Evolutionary conservation across 2,329 filamentous ascomycete species (phyloP).

Genomic region (Hypoxylon sp.): DNA sequence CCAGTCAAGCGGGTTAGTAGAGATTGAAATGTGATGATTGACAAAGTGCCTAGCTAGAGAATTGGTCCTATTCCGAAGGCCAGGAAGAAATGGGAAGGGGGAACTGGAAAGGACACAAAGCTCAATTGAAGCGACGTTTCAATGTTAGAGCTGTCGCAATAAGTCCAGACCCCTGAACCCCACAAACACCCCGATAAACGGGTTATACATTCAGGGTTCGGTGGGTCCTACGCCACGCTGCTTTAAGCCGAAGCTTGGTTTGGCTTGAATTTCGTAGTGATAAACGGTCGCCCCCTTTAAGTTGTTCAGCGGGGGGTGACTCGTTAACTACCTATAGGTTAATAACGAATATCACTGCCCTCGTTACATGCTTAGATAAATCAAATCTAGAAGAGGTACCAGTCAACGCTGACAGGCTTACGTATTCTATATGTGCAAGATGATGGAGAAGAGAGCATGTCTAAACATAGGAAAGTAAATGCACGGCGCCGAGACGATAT

Average conservation of each 20-base stretch:
- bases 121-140: conserved; percentile 48
- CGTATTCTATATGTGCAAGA: no score
- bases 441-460: no score
- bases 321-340: background rate
- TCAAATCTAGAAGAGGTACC: no score
- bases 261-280: background rate
- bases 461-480: no score
- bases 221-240: background rate
- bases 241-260: background rate
- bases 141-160: conserved; percentile 39
- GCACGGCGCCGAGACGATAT: no score
- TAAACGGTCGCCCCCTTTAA: background rate
- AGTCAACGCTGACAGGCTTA: no score
- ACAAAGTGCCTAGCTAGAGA: conserved; percentile 26
- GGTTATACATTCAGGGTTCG: background rate
- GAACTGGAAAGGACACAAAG: conserved; percentile 50
- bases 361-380: background rate
- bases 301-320: background rate
- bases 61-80: conserved; percentile 34
- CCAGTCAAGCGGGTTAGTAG: conserved; percentile 30
- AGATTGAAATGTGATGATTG: conserved; percentile 19
- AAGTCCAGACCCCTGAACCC: conserved; percentile 34
- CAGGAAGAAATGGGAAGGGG: conserved; percentile 28
- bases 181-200: conserved; percentile 10
- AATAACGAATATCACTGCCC: background rate